These are phyloP conservation scores for Pestalotiopsis sp. DNA, from an alignment of 2,329 filamentous ascomycete species.

Conservation along the genomic window DNA sequence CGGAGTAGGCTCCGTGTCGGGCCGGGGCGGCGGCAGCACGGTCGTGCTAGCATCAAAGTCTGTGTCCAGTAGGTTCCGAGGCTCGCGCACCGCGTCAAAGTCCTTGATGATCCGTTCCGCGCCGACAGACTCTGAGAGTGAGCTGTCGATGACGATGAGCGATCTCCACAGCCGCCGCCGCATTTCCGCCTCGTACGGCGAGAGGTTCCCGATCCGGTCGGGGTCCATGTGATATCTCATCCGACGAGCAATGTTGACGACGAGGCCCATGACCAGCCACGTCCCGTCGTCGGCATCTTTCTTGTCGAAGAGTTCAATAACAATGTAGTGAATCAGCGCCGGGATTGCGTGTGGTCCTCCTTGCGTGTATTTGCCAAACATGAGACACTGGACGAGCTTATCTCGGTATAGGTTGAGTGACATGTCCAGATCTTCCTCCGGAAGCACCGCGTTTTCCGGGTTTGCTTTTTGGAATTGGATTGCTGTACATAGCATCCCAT, in stretches of 20 bases:
- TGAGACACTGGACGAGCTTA: slow-evolving; percentile 37
- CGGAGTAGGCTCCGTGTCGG: slow-evolving; percentile 24
- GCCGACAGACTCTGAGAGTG: slow-evolving; percentile 44
- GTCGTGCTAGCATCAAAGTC: slow-evolving; percentile 39
- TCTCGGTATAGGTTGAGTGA: slow-evolving; percentile 11
- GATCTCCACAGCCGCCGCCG: slow-evolving; percentile 43
- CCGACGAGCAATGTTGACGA: slow-evolving; percentile 32
- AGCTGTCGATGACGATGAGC: slow-evolving; percentile 41
- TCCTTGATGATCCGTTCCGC: slow-evolving; percentile 42
- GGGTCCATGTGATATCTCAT: slow-evolving; percentile 48
- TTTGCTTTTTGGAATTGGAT: slow-evolving; percentile 20
- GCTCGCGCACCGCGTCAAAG: slow-evolving; percentile 25
- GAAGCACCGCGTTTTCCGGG: slow-evolving; percentile 28
- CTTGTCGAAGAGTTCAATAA: slow-evolving; percentile 30
- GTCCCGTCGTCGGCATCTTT: slow-evolving; percentile 33
- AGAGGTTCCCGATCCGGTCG: slow-evolving; percentile 40
- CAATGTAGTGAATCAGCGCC: slow-evolving; percentile 36
- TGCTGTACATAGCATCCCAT: slow-evolving; percentile 45
- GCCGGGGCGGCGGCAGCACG: slow-evolving; percentile 36
- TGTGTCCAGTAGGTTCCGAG: slow-evolving; percentile 43
- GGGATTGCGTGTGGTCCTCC: slow-evolving; percentile 43
- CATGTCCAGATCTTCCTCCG: not conserved
- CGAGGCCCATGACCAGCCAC: slow-evolving; percentile 35
- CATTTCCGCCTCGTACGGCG: slow-evolving; percentile 46
- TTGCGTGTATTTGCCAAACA: slow-evolving; percentile 41